Percentiles rank a stretch among this genome's conserved stretches.
Evolutionary conservation across 306 rosid genomes (phyloP).

Genomic region (Glycine soja): DNA sequence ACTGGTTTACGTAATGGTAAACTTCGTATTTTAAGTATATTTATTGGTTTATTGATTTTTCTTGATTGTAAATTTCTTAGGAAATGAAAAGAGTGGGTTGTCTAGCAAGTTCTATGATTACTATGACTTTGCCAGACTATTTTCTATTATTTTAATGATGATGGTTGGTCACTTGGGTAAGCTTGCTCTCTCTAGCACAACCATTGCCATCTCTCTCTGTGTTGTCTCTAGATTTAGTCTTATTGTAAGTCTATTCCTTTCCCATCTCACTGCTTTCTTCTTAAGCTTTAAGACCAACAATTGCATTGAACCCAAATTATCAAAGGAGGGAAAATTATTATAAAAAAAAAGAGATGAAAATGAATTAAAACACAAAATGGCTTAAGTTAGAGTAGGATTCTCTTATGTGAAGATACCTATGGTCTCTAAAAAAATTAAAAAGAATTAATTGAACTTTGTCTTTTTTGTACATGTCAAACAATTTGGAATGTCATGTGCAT

Average conservation of each 20-base stretch:
- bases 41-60: conserved; percentile 37
- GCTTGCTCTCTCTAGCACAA: conserved; percentile 10
- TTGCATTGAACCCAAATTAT: too few relatives aligned
- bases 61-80: conserved; percentile 21
- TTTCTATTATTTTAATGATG: too few relatives aligned
- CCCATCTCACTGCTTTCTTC: neutral
- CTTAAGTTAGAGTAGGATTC: neutral
- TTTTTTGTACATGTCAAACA: neutral
- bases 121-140: too few relatives aligned
- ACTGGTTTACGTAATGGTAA: conserved; percentile 76
- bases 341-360: too few relatives aligned
- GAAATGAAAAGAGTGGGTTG: too few relatives aligned
- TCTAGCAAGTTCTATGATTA: too few relatives aligned
- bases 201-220: too few relatives aligned
- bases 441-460: conserved; percentile 17
- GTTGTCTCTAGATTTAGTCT: conserved; percentile 45
- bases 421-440: neutral
- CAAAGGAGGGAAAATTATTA: neutral
- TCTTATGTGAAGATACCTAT: too few relatives aligned
- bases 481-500: too few relatives aligned
- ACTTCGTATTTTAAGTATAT: conserved; percentile 30
- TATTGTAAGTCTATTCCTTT: conserved; percentile 51
- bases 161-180: conserved; percentile 64
- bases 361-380: too few relatives aligned
- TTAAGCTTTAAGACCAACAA: too few relatives aligned